These are phyloP conservation scores for Wolfiporia cocos DNA, from an alignment of 1,284 basidiomycete species.

Conservation along the genomic window DNA sequence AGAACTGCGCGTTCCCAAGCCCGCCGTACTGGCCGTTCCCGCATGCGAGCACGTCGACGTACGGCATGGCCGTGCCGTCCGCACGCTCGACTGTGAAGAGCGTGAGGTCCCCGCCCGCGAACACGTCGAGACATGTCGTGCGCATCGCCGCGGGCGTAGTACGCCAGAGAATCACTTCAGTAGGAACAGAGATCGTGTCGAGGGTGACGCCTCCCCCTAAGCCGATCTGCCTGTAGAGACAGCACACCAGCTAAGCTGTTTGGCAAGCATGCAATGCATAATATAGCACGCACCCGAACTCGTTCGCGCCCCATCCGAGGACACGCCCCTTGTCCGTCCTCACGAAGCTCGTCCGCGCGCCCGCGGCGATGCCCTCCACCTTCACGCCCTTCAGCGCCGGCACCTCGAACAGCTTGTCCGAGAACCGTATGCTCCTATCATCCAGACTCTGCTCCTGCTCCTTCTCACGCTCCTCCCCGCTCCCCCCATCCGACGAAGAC, in stretches of 20 bases:
- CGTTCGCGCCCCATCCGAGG: conserved; percentile 88
- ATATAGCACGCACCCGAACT: conserved; percentile 67
- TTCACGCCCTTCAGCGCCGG: conserved; percentile 67
- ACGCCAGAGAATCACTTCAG: conserved; percentile 75
- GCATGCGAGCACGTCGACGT: conserved; percentile 72
- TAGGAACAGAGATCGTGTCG: conserved; percentile 77
- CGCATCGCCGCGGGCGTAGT: conserved; percentile 46
- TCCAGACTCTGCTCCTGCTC: conserved; percentile 23
- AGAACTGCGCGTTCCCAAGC: conserved; percentile 79
- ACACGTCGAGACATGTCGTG: conserved; percentile 60
- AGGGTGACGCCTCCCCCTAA: conserved; percentile 67
- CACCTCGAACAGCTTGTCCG: conserved; percentile 74
- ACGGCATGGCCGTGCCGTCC: conserved; percentile 33
- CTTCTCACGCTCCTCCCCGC: conserved; percentile 10
- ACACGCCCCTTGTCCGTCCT: conserved; percentile 69
- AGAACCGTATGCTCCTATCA: conserved; percentile 60
- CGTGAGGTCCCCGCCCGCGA: conserved; percentile 72
- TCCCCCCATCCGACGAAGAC: conserved; percentile 13
- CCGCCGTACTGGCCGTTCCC: conserved; percentile 87
- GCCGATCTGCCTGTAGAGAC: conserved; percentile 64
- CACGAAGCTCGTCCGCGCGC: conserved; percentile 70
- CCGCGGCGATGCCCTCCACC: conserved; percentile 69
- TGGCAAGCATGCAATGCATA: no score
- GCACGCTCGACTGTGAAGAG: conserved; percentile 72
- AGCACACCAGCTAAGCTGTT: no score